Conservation (phyloP, 371 early-diverging fungal species). For the Mortierella sp. region DNA sequence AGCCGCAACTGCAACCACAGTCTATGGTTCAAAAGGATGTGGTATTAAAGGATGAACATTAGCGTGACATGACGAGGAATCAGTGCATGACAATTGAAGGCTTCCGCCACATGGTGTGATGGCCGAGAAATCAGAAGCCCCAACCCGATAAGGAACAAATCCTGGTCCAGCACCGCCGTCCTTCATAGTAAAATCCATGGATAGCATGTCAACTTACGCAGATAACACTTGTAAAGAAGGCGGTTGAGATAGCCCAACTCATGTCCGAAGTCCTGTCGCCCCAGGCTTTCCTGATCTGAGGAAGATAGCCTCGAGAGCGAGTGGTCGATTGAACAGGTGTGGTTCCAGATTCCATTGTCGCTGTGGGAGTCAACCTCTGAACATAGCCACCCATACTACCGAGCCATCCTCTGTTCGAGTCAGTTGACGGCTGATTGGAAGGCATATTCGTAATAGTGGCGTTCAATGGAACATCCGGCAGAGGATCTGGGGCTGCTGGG, state of each 20-base stretch:
- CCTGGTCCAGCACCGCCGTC: no score
- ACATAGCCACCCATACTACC: background rate
- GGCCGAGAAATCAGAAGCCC: no score
- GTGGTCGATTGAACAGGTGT: background rate
- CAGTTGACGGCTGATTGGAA: background rate
- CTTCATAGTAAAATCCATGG: background rate
- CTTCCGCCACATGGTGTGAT: no score
- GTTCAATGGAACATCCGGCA: conserved; percentile 29
- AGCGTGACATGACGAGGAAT: no score
- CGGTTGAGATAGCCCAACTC: conserved; percentile 33
- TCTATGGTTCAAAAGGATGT: conserved; percentile 8
- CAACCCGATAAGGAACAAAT: no score
- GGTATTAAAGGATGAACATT: no score
- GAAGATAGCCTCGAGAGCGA: conserved; percentile 12
- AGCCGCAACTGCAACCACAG: conserved; percentile 17
- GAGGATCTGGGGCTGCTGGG: conserved; percentile 18
- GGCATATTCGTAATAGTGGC: conserved; percentile 8
- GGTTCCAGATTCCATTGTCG: background rate
- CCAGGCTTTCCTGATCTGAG: conserved; percentile 38
- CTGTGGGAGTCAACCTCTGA: background rate
- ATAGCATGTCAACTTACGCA: conserved; percentile 19
- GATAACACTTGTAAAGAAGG: conserved; percentile 25
- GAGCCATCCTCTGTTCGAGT: conserved; percentile 6
- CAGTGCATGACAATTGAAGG: no score
- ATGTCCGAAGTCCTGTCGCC: conserved; percentile 24